Conservation (phyloP, 2,329 filamentous ascomycete species). For the Fusarium coffeatum region DNA sequence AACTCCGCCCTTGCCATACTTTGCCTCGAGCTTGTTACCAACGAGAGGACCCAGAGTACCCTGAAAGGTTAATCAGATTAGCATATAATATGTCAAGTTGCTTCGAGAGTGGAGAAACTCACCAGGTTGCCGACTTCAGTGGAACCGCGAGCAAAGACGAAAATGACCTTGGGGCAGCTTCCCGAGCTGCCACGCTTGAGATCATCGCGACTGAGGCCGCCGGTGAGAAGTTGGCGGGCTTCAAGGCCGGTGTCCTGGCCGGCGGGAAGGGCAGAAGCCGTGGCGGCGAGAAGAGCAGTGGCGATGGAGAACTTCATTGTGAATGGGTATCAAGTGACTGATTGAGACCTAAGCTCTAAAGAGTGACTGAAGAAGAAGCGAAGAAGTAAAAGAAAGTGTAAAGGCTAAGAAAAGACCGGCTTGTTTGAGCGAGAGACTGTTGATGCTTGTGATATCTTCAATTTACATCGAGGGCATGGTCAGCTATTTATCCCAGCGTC, state of each 20-base stretch:
- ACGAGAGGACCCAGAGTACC: slow-evolving; percentile 48
- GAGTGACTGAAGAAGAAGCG: background rate
- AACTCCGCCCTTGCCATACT: slow-evolving; percentile 44
- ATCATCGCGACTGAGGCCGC: slow-evolving; percentile 42
- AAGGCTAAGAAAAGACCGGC: background rate
- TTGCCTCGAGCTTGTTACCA: slow-evolving; percentile 45
- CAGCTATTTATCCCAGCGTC: slow-evolving; percentile 14
- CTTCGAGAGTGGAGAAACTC: background rate
- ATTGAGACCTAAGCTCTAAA: background rate
- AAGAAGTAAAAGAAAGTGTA: slow-evolving; percentile 4
- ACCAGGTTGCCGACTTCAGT: slow-evolving; percentile 56
- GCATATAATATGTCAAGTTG: background rate
- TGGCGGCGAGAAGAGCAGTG: slow-evolving; percentile 33
- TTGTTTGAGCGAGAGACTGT: slow-evolving; percentile 18
- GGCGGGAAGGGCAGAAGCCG: slow-evolving; percentile 29
- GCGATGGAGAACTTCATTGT: slow-evolving; percentile 38
- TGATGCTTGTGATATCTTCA: slow-evolving; percentile 4
- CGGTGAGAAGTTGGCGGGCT: slow-evolving; percentile 30
- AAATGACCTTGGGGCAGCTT: slow-evolving; percentile 53
- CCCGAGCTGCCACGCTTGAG: slow-evolving; percentile 45
- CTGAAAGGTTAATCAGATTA: slow-evolving; percentile 25
- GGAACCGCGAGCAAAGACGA: slow-evolving; percentile 56
- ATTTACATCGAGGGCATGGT: background rate
- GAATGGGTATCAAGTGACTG: background rate
- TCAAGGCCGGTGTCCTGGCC: slow-evolving; percentile 16